Evolutionary conservation across 2,329 filamentous ascomycete genomes (phyloP), one percentile per base, ranked within the genome.

Genomic region (Beauveria pseudobassiana): DNA sequence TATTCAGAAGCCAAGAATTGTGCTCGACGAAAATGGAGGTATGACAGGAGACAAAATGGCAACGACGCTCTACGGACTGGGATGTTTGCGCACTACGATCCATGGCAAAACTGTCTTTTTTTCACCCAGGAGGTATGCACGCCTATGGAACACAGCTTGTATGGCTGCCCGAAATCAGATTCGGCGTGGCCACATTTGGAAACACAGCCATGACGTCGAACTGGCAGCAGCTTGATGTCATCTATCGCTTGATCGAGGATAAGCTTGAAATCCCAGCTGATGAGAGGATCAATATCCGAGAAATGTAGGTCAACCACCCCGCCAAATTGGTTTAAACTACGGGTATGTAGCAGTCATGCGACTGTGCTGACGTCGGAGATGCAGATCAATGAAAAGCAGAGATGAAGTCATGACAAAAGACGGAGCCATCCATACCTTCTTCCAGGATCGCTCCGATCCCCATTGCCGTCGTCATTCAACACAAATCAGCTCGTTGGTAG

Each of bases 91-190:
- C 43, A 61, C 55, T 24, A 61, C 52, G 10, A 45, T 56, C 30
- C 59, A 61, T 34, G 59, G 59, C 28, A 52, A 61, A 22, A 45
- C 56, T 8, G 59, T 61, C 2, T n/a, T 56, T 28, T 14, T 56
- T 50, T 51, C 59, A 61, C 7, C 51, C 51, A 24, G 52, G 59
- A 10, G 50, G 43, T 1, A 42, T 49, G 45, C 1, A 43, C 6
- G 45, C 43, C 2, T 61, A 61, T 14, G 56, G 51, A 22, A 56
- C 59, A 10, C 46, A 59, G 34, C 34, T 54, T 28, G 28, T 8
- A 28, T 28, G 28, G n/a, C 43, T 46, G 18, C 8, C 43, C n/a
- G 43, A n/a, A 3, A 22, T 8, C 43, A 22, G 43, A 8, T 46
- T n/a, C n/a, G n/a, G 9, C n/a, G n/a, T 46, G n/a, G 43, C 18